Evolutionary conservation across 768 basidiomycete genomes (phyloP).

Genomic region (Psilocybe azurescens): DNA sequence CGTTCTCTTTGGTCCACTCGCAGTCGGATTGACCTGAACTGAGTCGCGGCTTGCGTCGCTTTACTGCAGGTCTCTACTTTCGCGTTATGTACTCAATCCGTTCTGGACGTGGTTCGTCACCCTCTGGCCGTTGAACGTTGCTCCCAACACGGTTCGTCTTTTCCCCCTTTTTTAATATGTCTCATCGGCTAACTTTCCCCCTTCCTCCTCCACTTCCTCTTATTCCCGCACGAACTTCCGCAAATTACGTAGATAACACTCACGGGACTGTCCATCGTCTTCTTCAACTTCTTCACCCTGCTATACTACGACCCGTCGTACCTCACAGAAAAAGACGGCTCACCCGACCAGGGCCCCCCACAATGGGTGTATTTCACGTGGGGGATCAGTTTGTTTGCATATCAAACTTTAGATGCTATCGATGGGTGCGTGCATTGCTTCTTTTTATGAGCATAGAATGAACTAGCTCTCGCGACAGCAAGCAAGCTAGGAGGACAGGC

Average conservation of each 20-base stretch:
- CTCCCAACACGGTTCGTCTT: constrained; percentile 83
- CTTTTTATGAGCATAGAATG: constrained; percentile 16
- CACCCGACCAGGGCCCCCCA: constrained; percentile 55
- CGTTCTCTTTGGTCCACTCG: neutral
- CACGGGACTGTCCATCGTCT: constrained; percentile 80
- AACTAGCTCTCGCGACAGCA: constrained; percentile 49
- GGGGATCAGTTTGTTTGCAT: constrained; percentile 87
- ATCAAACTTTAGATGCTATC: constrained; percentile 89
- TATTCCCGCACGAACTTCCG: no score
- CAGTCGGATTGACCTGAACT: neutral
- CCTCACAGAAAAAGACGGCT: constrained; percentile 68
- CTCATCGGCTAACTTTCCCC: no score
- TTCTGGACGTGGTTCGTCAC: constrained; percentile 95
- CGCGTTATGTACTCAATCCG: constrained; percentile 77
- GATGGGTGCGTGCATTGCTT: constrained; percentile 66
- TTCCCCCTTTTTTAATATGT: no score
- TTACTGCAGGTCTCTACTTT: constrained; percentile 67
- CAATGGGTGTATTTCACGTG: constrained; percentile 95
- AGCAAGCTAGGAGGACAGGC: constrained; percentile 93
- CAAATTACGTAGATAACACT: constrained; percentile 74
- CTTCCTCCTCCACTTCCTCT: neutral
- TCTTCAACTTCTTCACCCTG: constrained; percentile 84
- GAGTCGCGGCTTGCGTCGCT: neutral
- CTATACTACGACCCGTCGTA: constrained; percentile 85
- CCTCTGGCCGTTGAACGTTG: constrained; percentile 82